Conservation (phyloP, 768 basidiomycete genomes). For the Termitomyces sp. region DNA sequence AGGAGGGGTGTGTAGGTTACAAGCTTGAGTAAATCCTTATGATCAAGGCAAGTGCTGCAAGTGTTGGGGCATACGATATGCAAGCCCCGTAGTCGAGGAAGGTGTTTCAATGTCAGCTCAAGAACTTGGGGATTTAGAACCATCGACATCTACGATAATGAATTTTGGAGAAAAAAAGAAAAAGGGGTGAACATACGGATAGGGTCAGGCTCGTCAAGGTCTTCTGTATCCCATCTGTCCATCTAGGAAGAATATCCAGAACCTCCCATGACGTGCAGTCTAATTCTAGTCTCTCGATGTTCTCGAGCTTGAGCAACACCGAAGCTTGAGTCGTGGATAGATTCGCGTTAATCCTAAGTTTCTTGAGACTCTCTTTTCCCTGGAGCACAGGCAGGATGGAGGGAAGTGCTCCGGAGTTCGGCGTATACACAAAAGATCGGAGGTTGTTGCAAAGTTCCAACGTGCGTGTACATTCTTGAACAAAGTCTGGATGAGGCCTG, state of each 20-base stretch:
- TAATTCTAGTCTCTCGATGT: conserved; percentile 42
- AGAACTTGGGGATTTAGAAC: conserved; percentile 51
- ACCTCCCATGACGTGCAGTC: conserved; percentile 61
- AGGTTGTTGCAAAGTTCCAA: conserved; percentile 48
- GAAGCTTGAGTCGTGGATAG: conserved; percentile 46
- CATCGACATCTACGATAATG: conserved; percentile 40
- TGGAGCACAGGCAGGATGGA: conserved; percentile 43
- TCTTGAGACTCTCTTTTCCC: conserved; percentile 36
- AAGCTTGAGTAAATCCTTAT: conserved; percentile 40
- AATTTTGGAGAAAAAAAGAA: neutral
- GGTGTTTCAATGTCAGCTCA: conserved; percentile 35
- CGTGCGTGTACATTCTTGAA: conserved; percentile 44
- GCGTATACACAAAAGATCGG: conserved; percentile 49
- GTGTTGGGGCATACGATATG: conserved; percentile 56
- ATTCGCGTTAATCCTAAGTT: conserved; percentile 44
- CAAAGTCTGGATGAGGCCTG: conserved; percentile 38
- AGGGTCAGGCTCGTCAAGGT: conserved; percentile 53
- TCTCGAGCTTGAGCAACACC: conserved; percentile 32
- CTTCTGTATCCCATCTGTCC: conserved; percentile 37
- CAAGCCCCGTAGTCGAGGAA: conserved; percentile 50
- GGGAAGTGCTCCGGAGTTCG: conserved; percentile 32
- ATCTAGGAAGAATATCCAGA: conserved; percentile 51
- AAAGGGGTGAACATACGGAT: conserved; percentile 38
- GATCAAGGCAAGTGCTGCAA: conserved; percentile 33
- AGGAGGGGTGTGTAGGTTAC: conserved; percentile 46